Conservation (phyloP, 345 rosid genomes). For the Syzygium aqueum region DNA sequence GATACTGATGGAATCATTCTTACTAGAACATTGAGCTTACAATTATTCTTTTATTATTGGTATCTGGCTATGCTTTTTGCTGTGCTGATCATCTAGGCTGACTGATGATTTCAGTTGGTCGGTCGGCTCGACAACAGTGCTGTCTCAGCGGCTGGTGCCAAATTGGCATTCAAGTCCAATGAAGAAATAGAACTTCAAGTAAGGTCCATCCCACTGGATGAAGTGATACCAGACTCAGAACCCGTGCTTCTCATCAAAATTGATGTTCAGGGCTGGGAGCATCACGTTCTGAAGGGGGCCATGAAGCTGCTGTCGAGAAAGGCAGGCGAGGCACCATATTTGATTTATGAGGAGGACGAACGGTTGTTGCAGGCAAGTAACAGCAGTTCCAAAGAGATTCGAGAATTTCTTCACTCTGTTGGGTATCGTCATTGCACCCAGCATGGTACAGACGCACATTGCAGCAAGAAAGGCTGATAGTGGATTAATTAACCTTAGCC, state of each 20-base stretch:
- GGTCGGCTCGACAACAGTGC: conserved; percentile 98
- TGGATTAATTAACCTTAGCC: not conserved
- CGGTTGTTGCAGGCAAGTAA: conserved; percentile 81
- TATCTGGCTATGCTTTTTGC: not conserved
- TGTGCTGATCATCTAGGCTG: not conserved
- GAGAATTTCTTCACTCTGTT: conserved; percentile 49
- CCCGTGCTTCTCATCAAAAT: conserved; percentile 65
- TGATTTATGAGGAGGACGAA: conserved; percentile 93
- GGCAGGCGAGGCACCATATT: conserved; percentile 68
- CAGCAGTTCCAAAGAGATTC: conserved; percentile 72
- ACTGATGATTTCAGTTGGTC: conserved; percentile 46
- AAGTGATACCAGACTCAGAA: conserved; percentile 50
- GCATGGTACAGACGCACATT: conserved; percentile 80
- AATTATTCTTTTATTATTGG: not conserved
- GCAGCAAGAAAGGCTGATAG: conserved; percentile 23
- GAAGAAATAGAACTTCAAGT: conserved; percentile 88
- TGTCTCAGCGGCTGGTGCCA: conserved; percentile 83
- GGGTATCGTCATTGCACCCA: conserved; percentile 66
- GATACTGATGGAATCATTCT: not conserved
- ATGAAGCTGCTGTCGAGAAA: conserved; percentile 62
- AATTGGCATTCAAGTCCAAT: conserved; percentile 87
- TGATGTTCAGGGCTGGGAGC: conserved; percentile 98
- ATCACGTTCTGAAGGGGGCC: conserved; percentile 87
- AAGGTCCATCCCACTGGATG: conserved; percentile 72
- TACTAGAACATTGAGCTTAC: not conserved